A percentile compares a stretch with the other conserved stretches of the same genome.
phyloP scores from a whole-genome alignment of 495 filamentous ascomycete species.

The Parmelia sp. region DNA sequence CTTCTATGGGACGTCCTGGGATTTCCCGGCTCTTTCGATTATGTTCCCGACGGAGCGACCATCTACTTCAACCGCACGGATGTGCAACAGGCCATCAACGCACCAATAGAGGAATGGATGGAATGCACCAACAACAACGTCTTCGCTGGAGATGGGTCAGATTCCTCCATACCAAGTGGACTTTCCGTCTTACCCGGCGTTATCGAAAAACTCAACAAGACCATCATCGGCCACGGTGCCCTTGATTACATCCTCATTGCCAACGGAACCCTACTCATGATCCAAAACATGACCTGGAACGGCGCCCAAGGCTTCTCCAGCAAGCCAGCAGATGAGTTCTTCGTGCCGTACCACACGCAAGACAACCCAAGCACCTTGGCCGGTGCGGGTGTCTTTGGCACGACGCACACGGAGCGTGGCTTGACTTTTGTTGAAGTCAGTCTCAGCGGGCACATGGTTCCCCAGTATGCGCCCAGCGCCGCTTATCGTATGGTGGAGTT shows the following conservation, averaged over 20 bases:
- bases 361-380: slow-evolving; percentile 36
- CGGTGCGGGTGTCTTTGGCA: slow-evolving; percentile 55
- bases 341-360: slow-evolving; percentile 56
- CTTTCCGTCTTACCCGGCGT: slow-evolving; percentile 55
- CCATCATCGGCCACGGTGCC: slow-evolving; percentile 62
- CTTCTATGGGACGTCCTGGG: slow-evolving; percentile 67
- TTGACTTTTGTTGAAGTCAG: slow-evolving; percentile 59
- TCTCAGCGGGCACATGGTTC: slow-evolving; percentile 54
- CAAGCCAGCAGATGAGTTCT: slow-evolving; percentile 52
- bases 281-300: slow-evolving; percentile 84
- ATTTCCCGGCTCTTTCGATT: slow-evolving; percentile 53
- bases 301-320: slow-evolving; percentile 62
- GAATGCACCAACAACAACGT: slow-evolving; percentile 50
- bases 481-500: slow-evolving; percentile 65
- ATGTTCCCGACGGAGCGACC: slow-evolving; percentile 46
- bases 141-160: slow-evolving; percentile 45
- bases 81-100: slow-evolving; percentile 69
- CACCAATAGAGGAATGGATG: slow-evolving; percentile 54
- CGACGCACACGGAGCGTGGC: slow-evolving; percentile 57
- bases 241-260: slow-evolving; percentile 56
- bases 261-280: slow-evolving; percentile 60
- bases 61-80: slow-evolving; percentile 76
- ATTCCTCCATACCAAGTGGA: slow-evolving; percentile 42
- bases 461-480: slow-evolving; percentile 56
- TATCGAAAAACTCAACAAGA: slow-evolving; percentile 65